These are phyloP conservation scores for Biscutella laevigata DNA, from an alignment of 441 rosid genomes.

Conservation along the genomic window DNA sequence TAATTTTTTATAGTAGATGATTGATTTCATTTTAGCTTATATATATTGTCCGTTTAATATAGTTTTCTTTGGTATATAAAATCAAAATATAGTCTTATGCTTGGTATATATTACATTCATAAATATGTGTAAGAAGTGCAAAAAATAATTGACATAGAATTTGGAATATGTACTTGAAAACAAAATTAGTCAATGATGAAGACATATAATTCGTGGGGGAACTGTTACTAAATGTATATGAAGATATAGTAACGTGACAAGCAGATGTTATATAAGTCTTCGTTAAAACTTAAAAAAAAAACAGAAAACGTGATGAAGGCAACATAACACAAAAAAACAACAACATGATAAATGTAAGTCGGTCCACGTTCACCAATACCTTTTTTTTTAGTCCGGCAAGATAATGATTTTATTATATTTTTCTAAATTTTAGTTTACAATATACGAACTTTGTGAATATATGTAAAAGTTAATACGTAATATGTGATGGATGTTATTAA, in stretches of 20 bases:
- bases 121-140: not conserved
- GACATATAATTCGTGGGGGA: conserved; percentile 24
- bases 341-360: not conserved
- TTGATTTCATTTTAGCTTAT: not conserved
- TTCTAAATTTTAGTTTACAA: conserved; percentile 2
- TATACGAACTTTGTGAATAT: not conserved
- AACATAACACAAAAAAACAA: conserved; percentile 17
- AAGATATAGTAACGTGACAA: conserved; percentile 21
- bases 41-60: not conserved
- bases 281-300: not conserved
- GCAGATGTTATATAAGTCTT: conserved; percentile 18
- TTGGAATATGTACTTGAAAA: not conserved
- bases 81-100: not conserved
- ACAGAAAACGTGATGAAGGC: conserved; percentile 29
- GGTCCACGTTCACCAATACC: conserved; percentile 23
- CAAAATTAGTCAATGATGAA: conserved; percentile 10
- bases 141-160: not conserved
- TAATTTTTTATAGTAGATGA: too few species aligned
- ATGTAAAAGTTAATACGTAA: conserved; percentile 2
- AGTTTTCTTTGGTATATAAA: not conserved
- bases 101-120: not conserved
- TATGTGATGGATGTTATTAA: not conserved
- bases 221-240: conserved; percentile 20
- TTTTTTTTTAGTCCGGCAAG: conserved; percentile 18
- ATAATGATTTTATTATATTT: conserved; percentile 1